Evolutionary conservation across 176 grass and related monocot species (phyloP), one percentile per base, ranked within the genome.

Genomic region (Microstegium vimineum): DNA sequence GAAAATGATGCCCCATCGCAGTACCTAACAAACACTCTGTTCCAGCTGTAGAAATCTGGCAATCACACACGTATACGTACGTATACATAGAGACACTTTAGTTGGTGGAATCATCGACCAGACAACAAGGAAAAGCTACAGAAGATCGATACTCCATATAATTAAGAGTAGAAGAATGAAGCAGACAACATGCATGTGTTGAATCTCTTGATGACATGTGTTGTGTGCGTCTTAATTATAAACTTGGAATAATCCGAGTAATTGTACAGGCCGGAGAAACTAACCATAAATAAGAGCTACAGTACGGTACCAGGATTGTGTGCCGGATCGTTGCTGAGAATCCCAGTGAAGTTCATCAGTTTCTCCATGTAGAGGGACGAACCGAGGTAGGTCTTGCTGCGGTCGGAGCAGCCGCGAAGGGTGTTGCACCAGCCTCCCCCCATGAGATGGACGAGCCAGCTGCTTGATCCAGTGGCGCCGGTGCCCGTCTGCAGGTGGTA

Each of bases 11-110:
- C 89, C 17, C 94, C 91, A 4, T 97, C 91, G 31, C 94, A 97
- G 64, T 94, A 97, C 43, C 87, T 61, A 32, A 97, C 49, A 22
- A 38, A 86, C 20, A 89, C 89, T 85, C 86, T 90, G 77, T 97
- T 97, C 94, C 94, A 97, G 76, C 87, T 88, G 49, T 91, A 94
- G 77, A 94, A 94, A 89, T 86, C 89, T 94, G 40, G 4, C 10
- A 59, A 60, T 26, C 4, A 37, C 28, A 32, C 14, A 46, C 42
- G 4, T 45, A n/a, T n/a, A n/a, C n/a, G n/a, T n/a, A n/a, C n/a
- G n/a, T n/a, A 45, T 0, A 45, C 2, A 45, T 14, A 46, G 35
- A 36, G 38, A 41, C 15, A 14, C 43, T 46, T 46, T 4, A 3
- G n/a, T n/a, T n/a, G 4, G 42, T 14, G 43, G 13, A 46, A 46